These are phyloP conservation scores for Trichoderma sp. DNA, from an alignment of 2,329 filamentous ascomycete species.

Conservation along the genomic window DNA sequence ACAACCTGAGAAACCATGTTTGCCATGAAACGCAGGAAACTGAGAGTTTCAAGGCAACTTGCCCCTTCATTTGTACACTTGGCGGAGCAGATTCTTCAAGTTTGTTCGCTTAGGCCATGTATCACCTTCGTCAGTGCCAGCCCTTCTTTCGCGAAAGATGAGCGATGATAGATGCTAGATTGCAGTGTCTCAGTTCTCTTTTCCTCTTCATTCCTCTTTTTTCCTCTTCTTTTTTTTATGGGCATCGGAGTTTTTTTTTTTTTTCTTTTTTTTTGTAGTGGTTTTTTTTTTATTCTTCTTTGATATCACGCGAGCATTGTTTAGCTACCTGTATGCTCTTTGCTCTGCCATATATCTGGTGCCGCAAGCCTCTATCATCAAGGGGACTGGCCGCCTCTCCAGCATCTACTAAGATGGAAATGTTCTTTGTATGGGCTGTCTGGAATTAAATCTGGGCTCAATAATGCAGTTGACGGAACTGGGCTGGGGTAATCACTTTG, in stretches of 20 bases:
- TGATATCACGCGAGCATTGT: neutral
- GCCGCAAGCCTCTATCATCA: neutral
- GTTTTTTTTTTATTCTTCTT: neutral
- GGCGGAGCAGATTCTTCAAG: neutral
- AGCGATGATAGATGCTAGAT: slow-evolving; percentile 10
- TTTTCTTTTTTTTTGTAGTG: neutral
- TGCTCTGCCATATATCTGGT: neutral
- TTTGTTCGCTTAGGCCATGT: neutral
- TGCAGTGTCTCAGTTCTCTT: neutral
- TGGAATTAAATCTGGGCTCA: neutral
- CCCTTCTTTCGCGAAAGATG: neutral
- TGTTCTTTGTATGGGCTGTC: neutral
- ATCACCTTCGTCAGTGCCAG: slow-evolving; percentile 1
- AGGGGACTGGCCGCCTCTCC: neutral
- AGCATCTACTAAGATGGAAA: neutral
- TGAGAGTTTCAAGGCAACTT: neutral
- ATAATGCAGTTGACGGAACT: neutral
- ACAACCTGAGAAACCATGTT: neutral
- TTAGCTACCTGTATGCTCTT: neutral
- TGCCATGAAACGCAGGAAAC: neutral
- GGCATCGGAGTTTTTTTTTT: neutral
- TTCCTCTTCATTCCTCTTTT: neutral
- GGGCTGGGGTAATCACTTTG: neutral
- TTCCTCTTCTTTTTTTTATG: neutral
- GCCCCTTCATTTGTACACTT: neutral